phyloP scores from a whole-genome alignment of 192 early-diverging fungal species.

The Coemansia sp. region DNA sequence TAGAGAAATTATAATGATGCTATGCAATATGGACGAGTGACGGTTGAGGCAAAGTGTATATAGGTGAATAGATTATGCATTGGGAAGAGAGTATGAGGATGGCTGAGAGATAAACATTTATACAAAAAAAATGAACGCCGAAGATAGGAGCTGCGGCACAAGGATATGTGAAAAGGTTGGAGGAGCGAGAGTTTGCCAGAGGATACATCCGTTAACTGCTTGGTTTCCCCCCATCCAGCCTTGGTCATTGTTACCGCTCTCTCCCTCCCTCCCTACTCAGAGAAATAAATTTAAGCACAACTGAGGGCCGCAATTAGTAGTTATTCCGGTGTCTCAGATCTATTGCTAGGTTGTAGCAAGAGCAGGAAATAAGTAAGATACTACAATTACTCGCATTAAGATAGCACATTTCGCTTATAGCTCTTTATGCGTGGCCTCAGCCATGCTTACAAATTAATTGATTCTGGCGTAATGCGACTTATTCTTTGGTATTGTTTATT shows the following conservation, averaged over 20 bases:
- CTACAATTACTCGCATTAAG: neutral
- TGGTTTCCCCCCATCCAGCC: neutral
- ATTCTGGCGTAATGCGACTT: neutral
- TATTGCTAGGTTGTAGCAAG: neutral
- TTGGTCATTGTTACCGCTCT: neutral
- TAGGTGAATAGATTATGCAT: neutral
- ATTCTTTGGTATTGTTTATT: neutral
- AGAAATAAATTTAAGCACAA: neutral
- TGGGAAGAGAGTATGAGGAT: neutral
- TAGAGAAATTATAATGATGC: neutral
- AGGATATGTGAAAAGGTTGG: neutral
- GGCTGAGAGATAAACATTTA: neutral
- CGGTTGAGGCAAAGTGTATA: neutral
- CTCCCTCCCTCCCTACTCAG: neutral
- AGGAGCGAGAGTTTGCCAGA: neutral
- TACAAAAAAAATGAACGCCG: neutral
- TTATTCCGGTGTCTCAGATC: neutral
- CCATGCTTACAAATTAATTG: constrained; percentile 8
- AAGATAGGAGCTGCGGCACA: neutral
- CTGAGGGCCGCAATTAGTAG: neutral
- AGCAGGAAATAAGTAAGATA: neutral
- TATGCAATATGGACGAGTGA: neutral
- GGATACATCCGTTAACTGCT: neutral
- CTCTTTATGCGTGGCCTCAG: neutral
- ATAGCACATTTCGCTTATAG: neutral